phyloP scores from a whole-genome alignment of 306 rosid genomes.

The Parietaria judaica region DNA sequence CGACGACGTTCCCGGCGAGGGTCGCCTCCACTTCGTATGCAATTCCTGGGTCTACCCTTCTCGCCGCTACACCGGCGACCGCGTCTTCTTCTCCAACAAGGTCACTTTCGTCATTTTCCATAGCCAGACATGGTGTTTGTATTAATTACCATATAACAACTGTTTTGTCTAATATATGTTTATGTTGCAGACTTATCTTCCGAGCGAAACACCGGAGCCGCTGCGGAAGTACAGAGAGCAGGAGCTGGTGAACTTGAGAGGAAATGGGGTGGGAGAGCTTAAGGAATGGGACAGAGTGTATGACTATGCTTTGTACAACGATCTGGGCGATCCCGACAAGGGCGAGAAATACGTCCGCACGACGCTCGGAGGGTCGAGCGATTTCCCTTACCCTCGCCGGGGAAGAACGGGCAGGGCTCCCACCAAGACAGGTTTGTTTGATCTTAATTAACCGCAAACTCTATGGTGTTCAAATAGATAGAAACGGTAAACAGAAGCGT shows the following conservation, averaged over 20 bases:
- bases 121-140: too few relatives aligned
- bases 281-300: slow-evolving; percentile 72
- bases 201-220: slow-evolving; percentile 59
- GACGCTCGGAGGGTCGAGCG: slow-evolving; percentile 57
- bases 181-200: slow-evolving; percentile 46
- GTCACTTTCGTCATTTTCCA: slow-evolving; percentile 14
- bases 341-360: slow-evolving; percentile 42
- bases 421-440: slow-evolving; percentile 30
- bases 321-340: slow-evolving; percentile 50
- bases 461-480: too few relatives aligned
- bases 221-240: slow-evolving; percentile 54
- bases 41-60: slow-evolving; percentile 61
- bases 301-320: slow-evolving; percentile 69
- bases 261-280: slow-evolving; percentile 46
- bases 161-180: too few relatives aligned
- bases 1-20: slow-evolving; percentile 27
- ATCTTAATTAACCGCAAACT: too few relatives aligned
- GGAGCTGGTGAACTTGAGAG: slow-evolving; percentile 58
- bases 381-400: slow-evolving; percentile 77
- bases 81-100: slow-evolving; percentile 64
- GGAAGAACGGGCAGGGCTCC: slow-evolving; percentile 68
- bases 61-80: slow-evolving; percentile 17
- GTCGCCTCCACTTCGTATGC: slow-evolving; percentile 37
- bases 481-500: too few relatives aligned
- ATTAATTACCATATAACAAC: too few relatives aligned